Evolutionary conservation across 441 rosid species (phyloP), one percentile per base, ranked within the genome.

Genomic region (Arabidopsis hybrid): DNA sequence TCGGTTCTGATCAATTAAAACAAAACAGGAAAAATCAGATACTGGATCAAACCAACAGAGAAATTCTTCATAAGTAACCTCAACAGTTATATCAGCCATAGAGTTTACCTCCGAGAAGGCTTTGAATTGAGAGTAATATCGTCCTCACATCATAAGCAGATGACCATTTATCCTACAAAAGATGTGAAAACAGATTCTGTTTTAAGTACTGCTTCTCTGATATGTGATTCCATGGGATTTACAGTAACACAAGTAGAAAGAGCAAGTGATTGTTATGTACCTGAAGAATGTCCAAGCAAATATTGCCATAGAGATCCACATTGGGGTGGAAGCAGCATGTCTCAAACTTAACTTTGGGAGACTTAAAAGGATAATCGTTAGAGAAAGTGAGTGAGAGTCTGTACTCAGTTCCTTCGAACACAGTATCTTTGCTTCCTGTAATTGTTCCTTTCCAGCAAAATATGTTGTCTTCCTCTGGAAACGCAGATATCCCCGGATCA

Each of bases 381-480:
- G 98, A 86, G 78, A 95, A 95, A 21, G 92, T 66, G 21, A 95
- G 92, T 18, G 92, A 87, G 8, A 95, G 88, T 65, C 81, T 91
- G 85, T 91, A 92, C 71, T 92, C 92, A 21, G 96, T 95, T 67
- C 98, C 97, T 84, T 95, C 95, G 55, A 95, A 95, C 2, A 93
- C 98, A 0, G 98, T 93, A 12, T 91, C 98, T 84, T 95, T 91
- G 87, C 96, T 93, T 70, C 99, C 99, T 0, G 71, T 70, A 29
- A 93, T 91, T 43, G 99, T 95, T 52, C 99, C 97, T 85, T 93
- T 95, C 99, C 98, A 95, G 73, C 88, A 85, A 76, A 91, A 93
- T 63, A 95, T 91, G 83, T 95, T 91, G 78, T 93, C 98, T 78
- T 90, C 97, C 77, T 93, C 97, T 0, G 97, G 99, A 63, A 95